Evolutionary conservation across 352 stramenopile genomes (phyloP).

Genomic region (Phytopythium sindhum): DNA sequence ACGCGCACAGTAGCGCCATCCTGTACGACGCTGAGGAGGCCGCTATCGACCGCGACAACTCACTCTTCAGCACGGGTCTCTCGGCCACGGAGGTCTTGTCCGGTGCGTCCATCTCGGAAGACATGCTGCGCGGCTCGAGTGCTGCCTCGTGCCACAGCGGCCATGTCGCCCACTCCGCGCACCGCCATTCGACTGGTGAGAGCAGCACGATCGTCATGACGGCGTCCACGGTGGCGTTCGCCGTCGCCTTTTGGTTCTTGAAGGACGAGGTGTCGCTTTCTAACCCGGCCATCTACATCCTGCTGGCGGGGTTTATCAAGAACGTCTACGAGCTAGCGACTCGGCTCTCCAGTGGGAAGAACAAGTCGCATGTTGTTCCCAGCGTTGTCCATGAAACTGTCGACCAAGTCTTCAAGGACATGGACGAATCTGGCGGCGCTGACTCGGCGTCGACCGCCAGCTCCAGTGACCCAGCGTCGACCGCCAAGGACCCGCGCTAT

Average conservation of each 20-base stretch:
- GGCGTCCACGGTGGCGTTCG: conserved; percentile 57
- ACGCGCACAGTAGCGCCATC: conserved; percentile 62
- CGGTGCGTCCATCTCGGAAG: conserved; percentile 17
- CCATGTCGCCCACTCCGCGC: neutral
- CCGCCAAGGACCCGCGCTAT: conserved; percentile 27
- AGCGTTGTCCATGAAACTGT: conserved; percentile 19
- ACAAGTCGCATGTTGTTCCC: conserved; percentile 1
- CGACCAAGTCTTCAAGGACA: conserved; percentile 36
- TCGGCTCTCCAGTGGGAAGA: conserved; percentile 26
- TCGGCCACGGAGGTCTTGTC: conserved; percentile 26
- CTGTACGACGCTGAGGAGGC: conserved; percentile 54
- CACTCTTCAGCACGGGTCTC: conserved; percentile 28
- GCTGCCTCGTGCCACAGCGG: neutral
- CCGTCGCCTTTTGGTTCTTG: conserved; percentile 72
- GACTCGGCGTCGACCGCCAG: conserved; percentile 4
- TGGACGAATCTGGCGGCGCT: conserved; percentile 25
- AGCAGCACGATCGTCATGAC: conserved; percentile 52
- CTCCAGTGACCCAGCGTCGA: conserved; percentile 3
- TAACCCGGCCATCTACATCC: conserved; percentile 77
- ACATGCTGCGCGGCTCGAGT: conserved; percentile 13
- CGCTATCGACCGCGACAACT: conserved; percentile 17
- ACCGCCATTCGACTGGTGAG: conserved; percentile 6
- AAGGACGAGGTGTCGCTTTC: conserved; percentile 70
- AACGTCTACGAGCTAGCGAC: conserved; percentile 58
- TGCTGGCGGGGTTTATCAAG: conserved; percentile 65